Base-by-base conservation (phyloP, 2,329 filamentous ascomycete species). In the Calonectria pseudoreteaudii region DNA sequence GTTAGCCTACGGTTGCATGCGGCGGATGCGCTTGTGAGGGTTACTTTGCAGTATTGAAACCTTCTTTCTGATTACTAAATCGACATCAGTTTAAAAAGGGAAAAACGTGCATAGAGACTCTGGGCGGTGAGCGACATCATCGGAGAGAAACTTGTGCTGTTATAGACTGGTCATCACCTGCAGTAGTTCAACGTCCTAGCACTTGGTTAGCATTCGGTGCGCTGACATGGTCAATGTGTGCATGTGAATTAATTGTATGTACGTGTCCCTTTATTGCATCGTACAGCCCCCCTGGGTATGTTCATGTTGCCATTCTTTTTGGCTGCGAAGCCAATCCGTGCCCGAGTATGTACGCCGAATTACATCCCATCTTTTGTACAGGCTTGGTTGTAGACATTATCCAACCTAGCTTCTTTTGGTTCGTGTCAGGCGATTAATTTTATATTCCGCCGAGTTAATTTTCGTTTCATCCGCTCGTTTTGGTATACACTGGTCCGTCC, bases 331-430 rank as follows among this genome's bases (percentile, higher is more conserved):
- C 65, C 65, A 9, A 20, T 62, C 34, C 56, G 16, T 47, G 16
- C 34, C 18, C 36, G 23, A 38, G 14, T 38, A 53, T 67, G 53
- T 53, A 36, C 65, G 30, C 14, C 65, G 20, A 56, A 67, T 28
- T 52, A 67, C 31, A 56, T 56, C 34, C 50, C 47, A 44, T 56
- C 23, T 41, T 34, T 41, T 68, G 50, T 68, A 67, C 65, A 67
- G 38, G 49, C 34, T 50, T 62, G 66, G 36, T 56, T 44, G 34
- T 31, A 11, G 36, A 58, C 23, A 26, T 56, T 23, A 58, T 31
- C 66, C 50, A 31, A 31, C 66, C 66, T n/a, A 38, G 44, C 44
- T 47, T 34, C 34, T 56, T 58, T 68, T 34, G 26, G 23, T 28
- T 26, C 56, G 20, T 38, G 56, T 38, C 16, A 6, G 36, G 14